These are phyloP conservation scores for Trypanosoma lewisi DNA, from an alignment of 208 protist species.

Conservation along the genomic window DNA sequence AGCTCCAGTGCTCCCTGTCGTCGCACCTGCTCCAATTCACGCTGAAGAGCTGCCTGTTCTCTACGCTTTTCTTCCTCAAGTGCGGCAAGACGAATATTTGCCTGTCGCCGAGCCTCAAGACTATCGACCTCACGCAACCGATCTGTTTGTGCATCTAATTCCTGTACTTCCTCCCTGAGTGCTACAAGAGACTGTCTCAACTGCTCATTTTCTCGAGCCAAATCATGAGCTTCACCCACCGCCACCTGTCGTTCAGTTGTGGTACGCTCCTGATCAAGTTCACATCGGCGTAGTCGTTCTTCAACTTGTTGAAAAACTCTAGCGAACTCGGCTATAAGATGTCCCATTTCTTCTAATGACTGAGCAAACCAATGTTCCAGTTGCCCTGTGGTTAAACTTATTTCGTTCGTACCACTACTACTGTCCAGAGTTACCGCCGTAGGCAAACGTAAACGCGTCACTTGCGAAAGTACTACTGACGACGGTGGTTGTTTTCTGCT, in stretches of 20 bases:
- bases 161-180: slow-evolving; percentile 21
- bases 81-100: background rate
- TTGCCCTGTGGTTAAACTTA: background rate
- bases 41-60: slow-evolving; percentile 6
- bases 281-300: slow-evolving; percentile 8
- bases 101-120: slow-evolving; percentile 1
- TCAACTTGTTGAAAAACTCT: slow-evolving; percentile 4
- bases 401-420: background rate
- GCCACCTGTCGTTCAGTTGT: slow-evolving; percentile 7
- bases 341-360: slow-evolving; percentile 14
- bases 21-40: slow-evolving; percentile 18
- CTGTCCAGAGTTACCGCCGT: background rate
- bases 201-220: slow-evolving; percentile 17
- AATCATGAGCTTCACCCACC: slow-evolving; percentile 9
- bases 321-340: slow-evolving; percentile 10
- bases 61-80: slow-evolving; percentile 13
- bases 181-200: slow-evolving; percentile 15
- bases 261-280: background rate
- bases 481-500: slow-evolving; percentile 2
- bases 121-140: slow-evolving; percentile 11
- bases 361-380: slow-evolving; percentile 21
- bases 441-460: slow-evolving; percentile 13
- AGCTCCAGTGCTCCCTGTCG: slow-evolving; percentile 14
- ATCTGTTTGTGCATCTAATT: slow-evolving; percentile 25
- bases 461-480: background rate